A percentile compares a stretch with the other conserved stretches of the same genome.
phyloP scores from a whole-genome alignment of 2,329 filamentous ascomycete species.

The Claviceps sp. region DNA sequence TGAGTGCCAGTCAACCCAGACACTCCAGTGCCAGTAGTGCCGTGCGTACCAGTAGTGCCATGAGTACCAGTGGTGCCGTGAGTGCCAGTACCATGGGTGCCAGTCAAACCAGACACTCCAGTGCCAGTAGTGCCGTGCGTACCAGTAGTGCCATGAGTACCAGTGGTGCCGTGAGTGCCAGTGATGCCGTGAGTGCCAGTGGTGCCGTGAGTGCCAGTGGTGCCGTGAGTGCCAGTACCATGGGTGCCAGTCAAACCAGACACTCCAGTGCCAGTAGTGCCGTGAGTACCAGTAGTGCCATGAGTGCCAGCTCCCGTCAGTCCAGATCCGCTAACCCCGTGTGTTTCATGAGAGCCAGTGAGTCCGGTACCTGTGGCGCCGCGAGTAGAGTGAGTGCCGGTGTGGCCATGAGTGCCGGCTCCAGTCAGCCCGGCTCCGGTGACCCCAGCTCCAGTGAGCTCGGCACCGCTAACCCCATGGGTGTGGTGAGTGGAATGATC shows the following conservation, averaged over 20 bases:
- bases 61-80: neutral
- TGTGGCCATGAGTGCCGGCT: constrained; percentile 11
- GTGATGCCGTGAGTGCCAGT: constrained; percentile 4
- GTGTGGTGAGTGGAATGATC: constrained; percentile 12
- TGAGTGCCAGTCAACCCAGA: neutral
- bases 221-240: constrained; percentile 8
- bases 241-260: neutral
- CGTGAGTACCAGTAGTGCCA: constrained; percentile 2
- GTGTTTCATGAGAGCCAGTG: constrained; percentile 12
- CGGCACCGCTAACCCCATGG: no score
- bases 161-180: no score
- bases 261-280: constrained; percentile 8
- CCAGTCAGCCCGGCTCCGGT: no score
- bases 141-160: constrained; percentile 7
- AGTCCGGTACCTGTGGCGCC: neutral
- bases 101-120: constrained; percentile 8
- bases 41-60: constrained; percentile 1
- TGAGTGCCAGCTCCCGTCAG: constrained; percentile 7
- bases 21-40: constrained; percentile 8
- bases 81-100: constrained; percentile 5
- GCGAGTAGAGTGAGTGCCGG: constrained; percentile 24
- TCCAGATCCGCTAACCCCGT: constrained; percentile 14
- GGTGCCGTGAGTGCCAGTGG: constrained; percentile 5
- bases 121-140: neutral
- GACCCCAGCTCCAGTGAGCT: no score